A percentile compares a stretch with the other conserved stretches of the same genome.
These are phyloP conservation scores for Pelargonium exstipulatum DNA, from an alignment of 441 rosid species.

Conservation along the genomic window DNA sequence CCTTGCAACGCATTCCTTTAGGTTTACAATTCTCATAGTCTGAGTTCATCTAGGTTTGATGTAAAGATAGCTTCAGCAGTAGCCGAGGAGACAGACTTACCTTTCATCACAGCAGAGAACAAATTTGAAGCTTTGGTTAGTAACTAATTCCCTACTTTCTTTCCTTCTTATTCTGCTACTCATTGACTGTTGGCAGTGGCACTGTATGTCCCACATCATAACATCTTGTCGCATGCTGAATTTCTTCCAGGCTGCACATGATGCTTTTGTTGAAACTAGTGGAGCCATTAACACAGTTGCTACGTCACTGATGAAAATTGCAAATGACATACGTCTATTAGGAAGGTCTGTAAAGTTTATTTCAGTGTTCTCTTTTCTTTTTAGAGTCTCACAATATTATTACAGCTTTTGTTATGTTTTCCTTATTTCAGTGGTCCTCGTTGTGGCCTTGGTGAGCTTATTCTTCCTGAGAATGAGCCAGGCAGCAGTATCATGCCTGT, in stretches of 20 bases:
- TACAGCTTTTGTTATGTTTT: constrained; percentile 24
- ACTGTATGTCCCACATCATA: no score
- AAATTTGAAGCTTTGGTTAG: constrained; percentile 94
- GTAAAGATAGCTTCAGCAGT: constrained; percentile 85
- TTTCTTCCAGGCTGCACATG: constrained; percentile 81
- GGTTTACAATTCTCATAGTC: constrained; percentile 12
- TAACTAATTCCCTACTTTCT: constrained; percentile 21
- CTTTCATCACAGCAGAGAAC: constrained; percentile 89
- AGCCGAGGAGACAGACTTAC: constrained; percentile 83
- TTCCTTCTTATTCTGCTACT: no score
- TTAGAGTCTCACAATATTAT: constrained; percentile 19
- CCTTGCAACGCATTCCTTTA: background rate
- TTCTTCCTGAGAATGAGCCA: constrained; percentile 98
- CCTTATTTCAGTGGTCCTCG: constrained; percentile 74
- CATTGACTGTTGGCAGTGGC: no score
- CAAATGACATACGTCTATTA: constrained; percentile 79
- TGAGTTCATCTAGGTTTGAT: constrained; percentile 57
- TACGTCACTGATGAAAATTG: constrained; percentile 80
- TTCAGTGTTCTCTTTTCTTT: background rate
- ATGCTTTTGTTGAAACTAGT: constrained; percentile 93
- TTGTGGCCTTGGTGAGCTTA: constrained; percentile 95
- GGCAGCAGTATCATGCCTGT: constrained; percentile 99
- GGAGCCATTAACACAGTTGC: constrained; percentile 85
- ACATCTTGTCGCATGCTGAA: background rate
- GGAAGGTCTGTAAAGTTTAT: constrained; percentile 53